Conservation (phyloP, 2,329 filamentous ascomycete genomes). For the Trichoderma semiorbis region DNA sequence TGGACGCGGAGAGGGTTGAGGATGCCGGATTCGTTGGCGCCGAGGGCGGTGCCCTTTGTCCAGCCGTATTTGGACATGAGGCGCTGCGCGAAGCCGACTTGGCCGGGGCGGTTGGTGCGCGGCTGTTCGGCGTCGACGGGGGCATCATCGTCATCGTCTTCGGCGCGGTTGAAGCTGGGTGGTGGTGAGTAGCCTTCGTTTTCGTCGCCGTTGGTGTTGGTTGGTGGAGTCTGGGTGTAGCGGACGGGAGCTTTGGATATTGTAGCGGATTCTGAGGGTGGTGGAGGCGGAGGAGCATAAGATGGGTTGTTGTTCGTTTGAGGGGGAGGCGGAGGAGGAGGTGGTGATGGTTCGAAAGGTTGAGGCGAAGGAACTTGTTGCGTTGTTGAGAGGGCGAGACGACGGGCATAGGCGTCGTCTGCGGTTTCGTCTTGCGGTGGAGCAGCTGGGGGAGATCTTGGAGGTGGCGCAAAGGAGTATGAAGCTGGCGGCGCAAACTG, state of each 20-base stretch:
- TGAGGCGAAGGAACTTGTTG: constrained; percentile 32
- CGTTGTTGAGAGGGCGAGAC: constrained; percentile 54
- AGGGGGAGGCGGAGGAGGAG: constrained; percentile 31
- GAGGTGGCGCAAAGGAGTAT: constrained; percentile 56
- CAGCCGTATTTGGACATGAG: constrained; percentile 94
- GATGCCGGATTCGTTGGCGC: constrained; percentile 78
- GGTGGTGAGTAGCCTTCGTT: constrained; percentile 43
- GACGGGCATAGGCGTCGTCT: constrained; percentile 66
- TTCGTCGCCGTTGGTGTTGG: constrained; percentile 31
- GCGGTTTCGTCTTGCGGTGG: constrained; percentile 58
- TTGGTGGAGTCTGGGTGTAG: constrained; percentile 47
- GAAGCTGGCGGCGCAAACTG: constrained; percentile 59
- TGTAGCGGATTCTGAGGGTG: constrained; percentile 46
- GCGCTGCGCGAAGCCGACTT: constrained; percentile 79
- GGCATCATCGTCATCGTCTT: constrained; percentile 34
- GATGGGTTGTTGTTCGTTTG: constrained; percentile 23
- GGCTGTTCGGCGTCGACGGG: constrained; percentile 36
- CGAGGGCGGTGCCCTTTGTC: constrained; percentile 82
- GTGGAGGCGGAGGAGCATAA: constrained; percentile 27
- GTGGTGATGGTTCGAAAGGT: constrained; percentile 32
- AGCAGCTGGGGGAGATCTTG: constrained; percentile 44
- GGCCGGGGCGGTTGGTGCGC: constrained; percentile 68
- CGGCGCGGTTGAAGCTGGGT: constrained; percentile 46
- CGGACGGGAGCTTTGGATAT: constrained; percentile 77
- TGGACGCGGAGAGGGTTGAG: constrained; percentile 78